These are phyloP conservation scores for Amauroascus niger DNA, from an alignment of 2,329 filamentous ascomycete genomes.

Conservation along the genomic window DNA sequence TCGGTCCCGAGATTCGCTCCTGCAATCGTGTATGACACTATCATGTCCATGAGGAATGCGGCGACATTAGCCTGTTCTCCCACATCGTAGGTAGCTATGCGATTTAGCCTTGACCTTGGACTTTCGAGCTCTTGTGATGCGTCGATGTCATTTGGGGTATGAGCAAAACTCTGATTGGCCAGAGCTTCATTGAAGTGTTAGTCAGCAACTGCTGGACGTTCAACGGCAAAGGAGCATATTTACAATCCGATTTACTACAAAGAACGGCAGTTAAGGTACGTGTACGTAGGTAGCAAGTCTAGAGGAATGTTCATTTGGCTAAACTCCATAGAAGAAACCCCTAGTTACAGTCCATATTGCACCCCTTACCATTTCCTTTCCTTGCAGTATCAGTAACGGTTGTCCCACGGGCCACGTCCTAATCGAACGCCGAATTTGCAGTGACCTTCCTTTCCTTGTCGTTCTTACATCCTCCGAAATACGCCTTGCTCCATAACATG, in stretches of 20 bases:
- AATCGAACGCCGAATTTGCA: neutral
- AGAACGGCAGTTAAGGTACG: too few species aligned
- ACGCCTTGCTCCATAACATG: neutral
- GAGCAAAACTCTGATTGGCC: neutral
- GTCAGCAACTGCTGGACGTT: neutral
- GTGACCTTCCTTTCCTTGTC: neutral
- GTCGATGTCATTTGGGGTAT: neutral
- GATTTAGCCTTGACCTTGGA: neutral
- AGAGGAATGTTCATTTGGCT: neutral
- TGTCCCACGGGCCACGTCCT: neutral
- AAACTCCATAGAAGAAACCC: neutral
- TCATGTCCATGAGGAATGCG: conserved; percentile 12
- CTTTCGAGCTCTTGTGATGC: neutral
- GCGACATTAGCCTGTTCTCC: neutral
- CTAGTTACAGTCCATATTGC: neutral
- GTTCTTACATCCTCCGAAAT: neutral
- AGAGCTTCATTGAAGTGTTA: neutral
- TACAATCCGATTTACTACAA: too few species aligned
- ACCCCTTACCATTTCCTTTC: neutral
- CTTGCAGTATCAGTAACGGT: neutral
- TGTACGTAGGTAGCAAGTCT: neutral
- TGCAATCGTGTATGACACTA: conserved; percentile 15
- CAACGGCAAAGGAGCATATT: neutral
- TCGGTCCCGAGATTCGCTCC: conserved; percentile 6
- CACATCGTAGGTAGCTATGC: conserved; percentile 2